Evolutionary conservation across 495 filamentous ascomycete genomes (phyloP).

Genomic region (Penicillium lagena): DNA sequence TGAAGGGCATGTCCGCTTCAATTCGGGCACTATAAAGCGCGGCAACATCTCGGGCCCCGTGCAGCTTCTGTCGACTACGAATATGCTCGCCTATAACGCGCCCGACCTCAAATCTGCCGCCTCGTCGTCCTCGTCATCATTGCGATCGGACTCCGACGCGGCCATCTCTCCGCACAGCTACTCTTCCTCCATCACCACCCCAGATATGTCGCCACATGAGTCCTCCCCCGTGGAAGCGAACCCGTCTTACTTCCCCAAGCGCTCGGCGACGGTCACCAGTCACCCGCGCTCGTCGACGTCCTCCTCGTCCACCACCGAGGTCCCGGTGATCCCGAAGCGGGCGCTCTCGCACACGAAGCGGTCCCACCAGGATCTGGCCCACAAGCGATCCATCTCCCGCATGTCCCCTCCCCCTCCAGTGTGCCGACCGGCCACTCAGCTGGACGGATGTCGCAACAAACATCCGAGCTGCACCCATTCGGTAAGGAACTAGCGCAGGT

Average conservation of each 20-base stretch:
- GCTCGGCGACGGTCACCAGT: constrained; percentile 35
- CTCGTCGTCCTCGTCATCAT: constrained; percentile 49
- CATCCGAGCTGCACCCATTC: constrained; percentile 40
- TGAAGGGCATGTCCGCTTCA: constrained; percentile 40
- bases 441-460: too few species aligned
- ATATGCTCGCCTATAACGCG: constrained; percentile 90
- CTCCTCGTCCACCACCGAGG: constrained; percentile 41
- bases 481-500: constrained; percentile 46
- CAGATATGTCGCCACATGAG: constrained; percentile 62
- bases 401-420: constrained; percentile 37
- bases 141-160: constrained; percentile 56
- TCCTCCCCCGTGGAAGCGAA: constrained; percentile 59
- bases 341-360: constrained; percentile 82
- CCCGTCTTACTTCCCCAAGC: constrained; percentile 69
- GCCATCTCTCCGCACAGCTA: constrained; percentile 50
- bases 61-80: constrained; percentile 86
- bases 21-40: constrained; percentile 42
- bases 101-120: constrained; percentile 63
- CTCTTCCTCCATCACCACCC: constrained; percentile 58
- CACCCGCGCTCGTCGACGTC: constrained; percentile 36
- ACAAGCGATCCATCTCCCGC: constrained; percentile 57
- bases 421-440: constrained; percentile 27
- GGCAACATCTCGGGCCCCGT: constrained; percentile 81
- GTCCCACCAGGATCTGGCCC: constrained; percentile 58
- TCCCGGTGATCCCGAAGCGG: constrained; percentile 65